Evolutionary conservation across 345 rosid genomes (phyloP), one percentile per base, ranked within the genome.

Genomic region (Eucalyptus polyanthemos): DNA sequence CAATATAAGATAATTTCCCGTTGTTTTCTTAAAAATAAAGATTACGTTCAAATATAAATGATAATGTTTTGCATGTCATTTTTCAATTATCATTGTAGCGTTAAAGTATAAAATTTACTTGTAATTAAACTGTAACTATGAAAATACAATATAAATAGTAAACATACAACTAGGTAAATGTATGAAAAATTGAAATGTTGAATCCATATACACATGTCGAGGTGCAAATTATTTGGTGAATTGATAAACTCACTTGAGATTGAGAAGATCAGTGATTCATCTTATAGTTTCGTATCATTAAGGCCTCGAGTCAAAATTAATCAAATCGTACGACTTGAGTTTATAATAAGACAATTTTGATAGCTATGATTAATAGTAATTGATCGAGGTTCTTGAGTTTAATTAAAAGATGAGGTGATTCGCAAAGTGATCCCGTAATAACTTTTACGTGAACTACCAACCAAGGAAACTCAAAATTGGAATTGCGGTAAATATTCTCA

Each of bases 401-500:
- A 4, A 67, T 3, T n/a, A 67, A 15, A 0, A 62, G 1, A 62
- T 29, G 37, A 62, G 72, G 37, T 62, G 17, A 29, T 29, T 15
- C 3, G 21, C 54, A 16, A 6, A 51, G 54, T 16, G 1, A 51
- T 51, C 21, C 54, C 21, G 0, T 51, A 51, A 51, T 51, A 51
- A 51, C 8, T 51, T 6, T 51, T 51, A 51, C 8, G 54, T 51
- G 54, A 16, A 51, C 54, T 51, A 51, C 0, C 54, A 51, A 51
- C 54, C 54, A 51, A 51, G 0, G 0, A 51, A 51, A 51, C 54
- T 51, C 54, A 51, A 51, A 51, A 51, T 51, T 51, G 1, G 54
- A 51, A 51, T 51, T 51, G 54, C 21, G 21, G 54, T 51, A 51
- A 51, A 97, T 10, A 98, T 96, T 95, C 97, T 94, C 97, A 1